phyloP scores from a whole-genome alignment of 257 asterid genomes.

The Cynanchum wilfordii region DNA sequence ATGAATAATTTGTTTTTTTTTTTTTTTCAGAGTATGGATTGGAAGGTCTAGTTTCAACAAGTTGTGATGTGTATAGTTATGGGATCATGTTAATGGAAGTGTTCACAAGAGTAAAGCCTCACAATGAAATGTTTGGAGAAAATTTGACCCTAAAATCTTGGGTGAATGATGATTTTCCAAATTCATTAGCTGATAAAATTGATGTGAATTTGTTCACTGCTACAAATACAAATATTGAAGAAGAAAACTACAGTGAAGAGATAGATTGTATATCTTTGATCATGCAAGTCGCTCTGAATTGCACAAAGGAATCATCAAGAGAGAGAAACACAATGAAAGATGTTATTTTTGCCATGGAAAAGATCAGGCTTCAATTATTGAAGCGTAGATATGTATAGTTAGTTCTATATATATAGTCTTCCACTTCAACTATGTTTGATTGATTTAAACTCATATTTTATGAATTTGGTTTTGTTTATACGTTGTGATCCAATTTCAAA shows the following conservation, averaged over 20 bases:
- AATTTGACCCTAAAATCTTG: conserved; percentile 1
- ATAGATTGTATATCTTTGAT: background rate
- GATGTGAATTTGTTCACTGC: background rate
- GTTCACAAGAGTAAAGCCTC: conserved; percentile 22
- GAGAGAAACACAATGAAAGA: background rate
- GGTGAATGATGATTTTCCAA: background rate
- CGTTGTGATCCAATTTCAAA: too few relatives aligned
- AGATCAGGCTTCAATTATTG: background rate
- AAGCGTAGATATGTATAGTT: too few relatives aligned
- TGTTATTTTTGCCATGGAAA: background rate
- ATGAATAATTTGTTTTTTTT: too few relatives aligned
- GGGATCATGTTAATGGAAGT: conserved; percentile 30
- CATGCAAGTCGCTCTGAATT: background rate
- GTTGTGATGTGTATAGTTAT: conserved; percentile 28
- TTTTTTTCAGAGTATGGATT: conserved; percentile 18
- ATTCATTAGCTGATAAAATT: background rate
- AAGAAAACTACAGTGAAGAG: background rate
- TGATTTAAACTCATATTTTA: too few relatives aligned
- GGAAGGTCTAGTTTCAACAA: conserved; percentile 21
- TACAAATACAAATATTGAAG: too few relatives aligned
- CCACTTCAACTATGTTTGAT: too few relatives aligned
- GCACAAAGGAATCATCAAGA: background rate
- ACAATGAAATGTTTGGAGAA: conserved; percentile 6
- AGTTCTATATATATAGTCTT: too few relatives aligned
- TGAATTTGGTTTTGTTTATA: too few relatives aligned